Evolutionary conservation across 2,329 filamentous ascomycete genomes (phyloP).

Genomic region (Metarhizium anisopliae): DNA sequence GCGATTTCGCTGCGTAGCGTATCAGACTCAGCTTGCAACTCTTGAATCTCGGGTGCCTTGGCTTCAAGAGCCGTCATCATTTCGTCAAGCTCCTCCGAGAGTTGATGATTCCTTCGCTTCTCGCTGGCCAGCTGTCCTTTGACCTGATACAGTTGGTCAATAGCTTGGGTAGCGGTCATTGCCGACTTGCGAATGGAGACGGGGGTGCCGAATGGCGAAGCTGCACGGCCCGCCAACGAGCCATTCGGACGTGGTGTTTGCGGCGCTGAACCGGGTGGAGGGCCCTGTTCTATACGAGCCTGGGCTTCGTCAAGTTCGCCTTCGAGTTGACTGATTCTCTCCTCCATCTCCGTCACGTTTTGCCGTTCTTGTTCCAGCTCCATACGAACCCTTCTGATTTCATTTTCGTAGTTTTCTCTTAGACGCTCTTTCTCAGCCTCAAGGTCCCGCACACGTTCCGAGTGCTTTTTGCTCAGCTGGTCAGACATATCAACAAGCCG

Average conservation of each 20-base stretch:
- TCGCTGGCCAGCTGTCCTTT: slow-evolving; percentile 68
- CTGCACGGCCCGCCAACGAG: slow-evolving; percentile 39
- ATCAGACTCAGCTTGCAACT: slow-evolving; percentile 72
- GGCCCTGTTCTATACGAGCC: slow-evolving; percentile 35
- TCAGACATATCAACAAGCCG: slow-evolving; percentile 77
- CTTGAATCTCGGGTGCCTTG: slow-evolving; percentile 79
- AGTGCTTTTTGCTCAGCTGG: slow-evolving; percentile 64
- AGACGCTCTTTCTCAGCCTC: slow-evolving; percentile 51
- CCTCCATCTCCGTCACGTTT: slow-evolving; percentile 36
- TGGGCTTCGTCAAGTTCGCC: slow-evolving; percentile 45
- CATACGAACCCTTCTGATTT: slow-evolving; percentile 44
- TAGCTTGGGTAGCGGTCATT: slow-evolving; percentile 52
- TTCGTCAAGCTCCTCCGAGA: slow-evolving; percentile 71
- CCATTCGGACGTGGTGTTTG: slow-evolving; percentile 55
- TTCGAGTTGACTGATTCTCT: slow-evolving; percentile 41
- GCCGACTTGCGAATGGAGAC: slow-evolving; percentile 48
- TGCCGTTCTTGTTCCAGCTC: slow-evolving; percentile 48
- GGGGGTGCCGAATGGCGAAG: slow-evolving; percentile 54
- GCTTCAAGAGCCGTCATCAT: slow-evolving; percentile 79
- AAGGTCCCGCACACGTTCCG: slow-evolving; percentile 60
- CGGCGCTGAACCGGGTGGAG: slow-evolving; percentile 39
- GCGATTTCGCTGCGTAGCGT: slow-evolving; percentile 72
- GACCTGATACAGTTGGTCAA: slow-evolving; percentile 56
- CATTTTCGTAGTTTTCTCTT: slow-evolving; percentile 57
- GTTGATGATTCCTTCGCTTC: slow-evolving; percentile 63